Base-by-base conservation (phyloP, 2,329 filamentous ascomycete species). In the Sarocladiaceae sp. region DNA sequence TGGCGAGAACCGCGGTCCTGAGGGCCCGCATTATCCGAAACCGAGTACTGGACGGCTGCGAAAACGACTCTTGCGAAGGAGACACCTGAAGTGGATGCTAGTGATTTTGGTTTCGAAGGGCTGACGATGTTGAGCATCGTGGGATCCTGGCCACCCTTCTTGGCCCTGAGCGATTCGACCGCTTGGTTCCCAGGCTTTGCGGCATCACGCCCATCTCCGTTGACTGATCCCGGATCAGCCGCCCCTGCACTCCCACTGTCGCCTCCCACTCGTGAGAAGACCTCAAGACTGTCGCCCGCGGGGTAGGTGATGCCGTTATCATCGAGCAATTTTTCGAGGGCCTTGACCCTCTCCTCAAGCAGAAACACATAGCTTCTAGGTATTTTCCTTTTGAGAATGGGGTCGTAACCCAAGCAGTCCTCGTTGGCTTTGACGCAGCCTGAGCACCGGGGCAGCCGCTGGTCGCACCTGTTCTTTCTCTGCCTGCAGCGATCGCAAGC, bases 31-130 rank as follows among this genome's bases (percentile, higher is more conserved):
- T 77, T 71, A 48, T 78, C 76, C 9, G 76, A 73, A 13, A 82
- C 73, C 0, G 77, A 81, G 39, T 78, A 78, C 55, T 95, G 93
- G 37, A 97, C 88, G 1, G 91, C 91, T 9, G 91, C 89, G 59
- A 95, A 93, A 10, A 97, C 91, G 11, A 97, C 88, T 46, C 88
- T 78, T 4, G 91, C 90, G 67, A 97, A 97, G 0, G 90, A 95
- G 42, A 97, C 93, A 13, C 90, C 91, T 2, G 88, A 90, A 1
- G 88, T 85, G 1, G 88, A 88, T 13, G 88, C 88, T 13, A 94
- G 72, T 56, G 89, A 89, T 50, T 88, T 78, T 2, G 86, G 82
- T 61, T 93, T 88, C 3, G 86, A 83, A 3, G 81, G 78, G 41
- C 83, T 85, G 58, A 88, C 83, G 19, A 89, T 84, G 19, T 85